Percentiles rank a stretch among this genome's conserved stretches.
These are phyloP conservation scores for Amphicarpaea edgeworthii DNA, from an alignment of 306 rosid genomes.

Conservation along the genomic window DNA sequence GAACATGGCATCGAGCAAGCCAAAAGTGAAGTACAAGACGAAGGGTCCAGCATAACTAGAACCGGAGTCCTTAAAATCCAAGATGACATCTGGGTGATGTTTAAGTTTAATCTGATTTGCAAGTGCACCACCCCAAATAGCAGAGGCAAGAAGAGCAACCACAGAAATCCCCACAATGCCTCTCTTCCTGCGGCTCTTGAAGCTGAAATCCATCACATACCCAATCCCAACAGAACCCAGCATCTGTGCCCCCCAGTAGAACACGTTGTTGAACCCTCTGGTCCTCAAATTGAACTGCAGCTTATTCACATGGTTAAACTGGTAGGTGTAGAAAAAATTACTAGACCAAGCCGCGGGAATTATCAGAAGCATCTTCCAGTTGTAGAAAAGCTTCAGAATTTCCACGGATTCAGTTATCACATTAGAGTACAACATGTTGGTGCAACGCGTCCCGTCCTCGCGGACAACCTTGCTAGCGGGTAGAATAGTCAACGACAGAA, in stretches of 20 bases:
- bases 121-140: conserved; percentile 84
- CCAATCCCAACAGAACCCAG: conserved; percentile 85
- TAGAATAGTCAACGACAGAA: conserved; percentile 63
- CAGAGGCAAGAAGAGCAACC: conserved; percentile 67
- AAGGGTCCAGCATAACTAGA: conserved; percentile 78
- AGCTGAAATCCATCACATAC: conserved; percentile 81
- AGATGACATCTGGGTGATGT: conserved; percentile 28
- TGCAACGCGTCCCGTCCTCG: conserved; percentile 73
- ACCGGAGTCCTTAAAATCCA: conserved; percentile 78
- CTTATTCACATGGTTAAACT: conserved; percentile 81
- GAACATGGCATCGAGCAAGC: conserved; percentile 92
- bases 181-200: conserved; percentile 74
- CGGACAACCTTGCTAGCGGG: conserved; percentile 78
- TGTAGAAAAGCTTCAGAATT: conserved; percentile 61
- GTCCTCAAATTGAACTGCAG: conserved; percentile 77
- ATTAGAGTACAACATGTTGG: conserved; percentile 67
- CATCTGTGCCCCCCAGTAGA: conserved; percentile 98
- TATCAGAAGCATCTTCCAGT: conserved; percentile 88
- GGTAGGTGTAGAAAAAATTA: conserved; percentile 85
- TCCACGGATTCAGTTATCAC: conserved; percentile 57
- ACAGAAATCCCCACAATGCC: conserved; percentile 70
- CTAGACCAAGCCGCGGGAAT: conserved; percentile 89
- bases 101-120: conserved; percentile 78
- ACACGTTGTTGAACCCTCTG: conserved; percentile 87
- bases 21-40: conserved; percentile 76